Evolutionary conservation across 192 early-diverging fungal species (phyloP).

Genomic region (Chytriomyces hyalinus): DNA sequence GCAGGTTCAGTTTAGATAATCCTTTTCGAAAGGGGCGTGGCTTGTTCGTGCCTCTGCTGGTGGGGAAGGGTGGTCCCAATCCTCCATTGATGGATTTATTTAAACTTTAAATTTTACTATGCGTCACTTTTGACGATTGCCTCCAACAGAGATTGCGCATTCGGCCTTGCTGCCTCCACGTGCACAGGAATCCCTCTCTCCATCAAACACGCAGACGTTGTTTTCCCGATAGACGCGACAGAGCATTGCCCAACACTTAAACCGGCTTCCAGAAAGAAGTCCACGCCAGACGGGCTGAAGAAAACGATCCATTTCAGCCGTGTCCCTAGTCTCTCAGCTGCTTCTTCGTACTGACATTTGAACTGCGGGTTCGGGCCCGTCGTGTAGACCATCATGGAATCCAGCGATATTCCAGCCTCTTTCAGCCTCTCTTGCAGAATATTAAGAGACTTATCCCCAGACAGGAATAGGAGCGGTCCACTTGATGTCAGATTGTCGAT

Average conservation of each 20-base stretch:
- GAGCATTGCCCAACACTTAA: background rate
- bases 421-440: conserved; percentile 41
- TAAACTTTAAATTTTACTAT: background rate
- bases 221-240: conserved; percentile 58
- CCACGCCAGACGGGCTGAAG: conserved; percentile 66
- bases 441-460: conserved; percentile 59
- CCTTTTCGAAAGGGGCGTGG: no score
- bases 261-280: conserved; percentile 35
- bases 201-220: conserved; percentile 45
- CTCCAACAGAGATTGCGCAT: conserved; percentile 23
- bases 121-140: conserved; percentile 18
- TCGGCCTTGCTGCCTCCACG: conserved; percentile 42
- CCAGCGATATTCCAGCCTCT: conserved; percentile 29
- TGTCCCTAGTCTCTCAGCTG: background rate
- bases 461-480: conserved; percentile 50
- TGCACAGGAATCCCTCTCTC: conserved; percentile 25
- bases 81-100: no score
- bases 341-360: background rate
- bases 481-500: background rate
- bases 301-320: conserved; percentile 56
- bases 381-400: conserved; percentile 49
- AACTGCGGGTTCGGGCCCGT: conserved; percentile 34
- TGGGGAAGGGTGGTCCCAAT: no score
- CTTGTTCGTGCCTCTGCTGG: no score
- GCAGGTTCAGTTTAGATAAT: no score